These are phyloP conservation scores for Neurospora sp. DNA, from an alignment of 495 filamentous ascomycete genomes.

Conservation along the genomic window DNA sequence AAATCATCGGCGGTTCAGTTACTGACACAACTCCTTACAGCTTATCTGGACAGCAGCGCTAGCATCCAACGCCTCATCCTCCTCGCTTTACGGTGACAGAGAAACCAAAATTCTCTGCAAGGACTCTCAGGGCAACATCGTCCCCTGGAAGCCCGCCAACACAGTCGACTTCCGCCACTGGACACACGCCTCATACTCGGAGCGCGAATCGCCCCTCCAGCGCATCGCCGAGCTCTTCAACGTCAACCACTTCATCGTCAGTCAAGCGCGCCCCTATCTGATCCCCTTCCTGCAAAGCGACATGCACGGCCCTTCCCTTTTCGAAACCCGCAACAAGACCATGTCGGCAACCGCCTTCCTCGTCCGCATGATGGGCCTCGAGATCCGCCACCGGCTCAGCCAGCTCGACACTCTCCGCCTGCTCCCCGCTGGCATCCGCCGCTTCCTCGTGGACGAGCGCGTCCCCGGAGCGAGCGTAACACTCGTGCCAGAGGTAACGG, in stretches of 20 bases:
- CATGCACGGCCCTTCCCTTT: constrained; percentile 60
- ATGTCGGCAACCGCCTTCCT: constrained; percentile 52
- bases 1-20: not conserved
- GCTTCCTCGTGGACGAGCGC: constrained; percentile 79
- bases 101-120: constrained; percentile 73
- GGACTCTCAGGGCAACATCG: constrained; percentile 63
- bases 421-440: constrained; percentile 56
- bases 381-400: constrained; percentile 70
- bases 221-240: constrained; percentile 90
- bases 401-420: constrained; percentile 72
- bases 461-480: constrained; percentile 74
- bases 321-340: constrained; percentile 46
- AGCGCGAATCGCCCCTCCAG: constrained; percentile 69
- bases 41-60: constrained; percentile 91
- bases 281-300: constrained; percentile 80
- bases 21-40: constrained; percentile 19
- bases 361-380: constrained; percentile 59
- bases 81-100: constrained; percentile 47
- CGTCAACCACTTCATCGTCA: constrained; percentile 80
- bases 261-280: constrained; percentile 67
- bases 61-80: constrained; percentile 76
- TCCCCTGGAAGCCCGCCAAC: constrained; percentile 65
- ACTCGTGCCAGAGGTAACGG: constrained; percentile 69
- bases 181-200: constrained; percentile 58
- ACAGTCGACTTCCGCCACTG: constrained; percentile 59